Evolutionary conservation across 2,329 filamentous ascomycete species (phyloP), one percentile per base, ranked within the genome.

Genomic region (Hirsutella minnesotensis): DNA sequence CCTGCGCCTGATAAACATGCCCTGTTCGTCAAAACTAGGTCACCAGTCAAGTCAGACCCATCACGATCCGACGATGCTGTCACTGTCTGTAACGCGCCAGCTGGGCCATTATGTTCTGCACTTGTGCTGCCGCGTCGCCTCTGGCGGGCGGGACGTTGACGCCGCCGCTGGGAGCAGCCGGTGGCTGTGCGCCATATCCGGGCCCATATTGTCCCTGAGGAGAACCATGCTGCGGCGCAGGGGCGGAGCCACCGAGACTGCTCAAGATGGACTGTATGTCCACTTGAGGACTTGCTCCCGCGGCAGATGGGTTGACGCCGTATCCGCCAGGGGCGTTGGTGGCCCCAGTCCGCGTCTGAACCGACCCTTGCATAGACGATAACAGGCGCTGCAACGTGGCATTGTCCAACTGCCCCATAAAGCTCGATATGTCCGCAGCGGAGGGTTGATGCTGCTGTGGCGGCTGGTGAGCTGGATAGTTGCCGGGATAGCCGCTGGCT

Each of bases 81-180:
- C 38, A 77, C 55, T 79, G 73, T 48, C 79, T 70, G 54, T 77
- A 82, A 51, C 74, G 77, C 38, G 80, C 75, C 46, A 87, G 64
- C 53, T 85, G 79, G 13, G 81, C 79, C 75, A 88, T 83, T 41
- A 88, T 85, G 52, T 84, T 82, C 56, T 82, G 75, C 51, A 87
- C 70, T 42, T 78, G 69, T 12, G 79, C 66, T 9, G 68, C 65
- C 12, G 66, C 60, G 43, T 64, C 62, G 12, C 56, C 54, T 43
- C 56, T 49, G 19, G 50, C 46, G 12, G 41, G 29, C 15, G 15
- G 20, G 35, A 36, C 30, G 21, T 51, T 54, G 41, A 49, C 46
- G 40, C 51, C 49, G 22, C 58, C 50, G n/a, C 54, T 54, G 40
- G 55, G 47, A 19, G 55, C 49, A 40, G 49, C 46, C 18, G 52